A percentile compares a stretch with the other conserved stretches of the same genome.
These are phyloP conservation scores for Alternaria sp. DNA, from an alignment of 2,329 filamentous ascomycete genomes.

Conservation along the genomic window DNA sequence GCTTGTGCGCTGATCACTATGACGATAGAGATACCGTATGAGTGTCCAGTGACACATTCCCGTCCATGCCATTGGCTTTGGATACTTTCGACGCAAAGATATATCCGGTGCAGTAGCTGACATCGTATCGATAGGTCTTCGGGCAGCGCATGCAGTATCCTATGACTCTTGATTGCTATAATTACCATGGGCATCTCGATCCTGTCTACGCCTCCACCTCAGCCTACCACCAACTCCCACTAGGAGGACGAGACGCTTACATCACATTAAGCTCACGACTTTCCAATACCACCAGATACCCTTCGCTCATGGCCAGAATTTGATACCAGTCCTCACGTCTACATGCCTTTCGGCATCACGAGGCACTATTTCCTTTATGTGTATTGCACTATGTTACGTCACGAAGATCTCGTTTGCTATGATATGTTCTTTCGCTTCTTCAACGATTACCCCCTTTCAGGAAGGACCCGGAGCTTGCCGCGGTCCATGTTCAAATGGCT, in stretches of 20 bases:
- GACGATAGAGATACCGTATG: slow-evolving; percentile 11
- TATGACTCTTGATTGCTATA: slow-evolving; percentile 40
- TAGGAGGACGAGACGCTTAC: background rate
- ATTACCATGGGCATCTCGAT: slow-evolving; percentile 29
- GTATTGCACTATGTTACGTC: slow-evolving; percentile 1
- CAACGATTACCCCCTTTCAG: slow-evolving; percentile 42
- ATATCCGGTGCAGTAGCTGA: slow-evolving; percentile 9
- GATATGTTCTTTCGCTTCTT: slow-evolving; percentile 28
- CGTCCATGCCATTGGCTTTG: background rate
- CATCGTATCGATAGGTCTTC: slow-evolving; percentile 30
- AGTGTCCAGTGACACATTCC: background rate
- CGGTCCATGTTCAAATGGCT: slow-evolving; percentile 36
- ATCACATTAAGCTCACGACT: slow-evolving; percentile 3
- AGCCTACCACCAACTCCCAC: background rate
- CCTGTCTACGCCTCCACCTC: slow-evolving; percentile 14
- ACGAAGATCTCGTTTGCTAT: slow-evolving; percentile 7
- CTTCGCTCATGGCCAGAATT: background rate
- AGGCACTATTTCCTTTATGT: background rate
- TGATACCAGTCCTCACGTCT: background rate
- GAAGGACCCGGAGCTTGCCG: slow-evolving; percentile 39
- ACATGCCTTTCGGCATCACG: background rate
- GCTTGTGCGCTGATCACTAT: slow-evolving; percentile 7
- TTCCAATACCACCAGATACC: background rate
- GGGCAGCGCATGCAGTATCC: slow-evolving; percentile 42
- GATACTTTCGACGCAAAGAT: background rate